These are phyloP conservation scores for Rauvolfia tetraphylla DNA, from an alignment of 257 asterid species.

Conservation along the genomic window DNA sequence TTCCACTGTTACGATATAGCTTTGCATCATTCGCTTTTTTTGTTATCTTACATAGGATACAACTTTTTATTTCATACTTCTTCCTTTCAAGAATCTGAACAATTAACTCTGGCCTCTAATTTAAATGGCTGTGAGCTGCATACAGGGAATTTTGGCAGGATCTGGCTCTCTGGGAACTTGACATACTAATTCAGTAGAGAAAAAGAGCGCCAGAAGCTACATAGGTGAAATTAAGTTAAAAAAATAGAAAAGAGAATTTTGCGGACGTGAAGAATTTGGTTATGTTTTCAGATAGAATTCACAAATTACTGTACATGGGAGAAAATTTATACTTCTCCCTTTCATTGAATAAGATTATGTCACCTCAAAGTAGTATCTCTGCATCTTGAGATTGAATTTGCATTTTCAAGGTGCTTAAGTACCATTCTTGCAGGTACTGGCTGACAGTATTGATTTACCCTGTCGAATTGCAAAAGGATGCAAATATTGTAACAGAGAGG, in stretches of 20 bases:
- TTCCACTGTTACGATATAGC: not conserved
- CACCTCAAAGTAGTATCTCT: not conserved
- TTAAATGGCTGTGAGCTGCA: not conserved
- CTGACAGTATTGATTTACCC: constrained; percentile 84
- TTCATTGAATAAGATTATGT: not conserved
- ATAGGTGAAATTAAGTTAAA: constrained; percentile 1
- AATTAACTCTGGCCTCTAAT: not conserved
- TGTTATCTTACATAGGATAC: not conserved
- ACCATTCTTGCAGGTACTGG: constrained; percentile 67
- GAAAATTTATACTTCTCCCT: not conserved
- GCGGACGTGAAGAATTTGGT: not conserved
- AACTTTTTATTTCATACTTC: not conserved
- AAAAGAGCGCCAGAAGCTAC: not conserved
- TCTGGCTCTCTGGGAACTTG: not conserved
- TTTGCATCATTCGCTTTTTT: not conserved
- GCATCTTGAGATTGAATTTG: not conserved
- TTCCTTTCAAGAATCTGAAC: not conserved
- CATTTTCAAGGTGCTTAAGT: constrained; percentile 17
- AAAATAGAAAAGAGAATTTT: not conserved
- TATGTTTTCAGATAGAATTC: not conserved
- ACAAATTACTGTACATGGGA: not conserved
- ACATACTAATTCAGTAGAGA: not conserved
- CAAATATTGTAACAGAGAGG: constrained; percentile 65
- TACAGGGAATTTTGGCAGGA: not conserved
- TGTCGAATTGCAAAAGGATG: constrained; percentile 99